A percentile compares a stretch with the other conserved stretches of the same genome.
phyloP scores from a whole-genome alignment of 2,329 filamentous ascomycete genomes.

The Fragosphaeria purpurea region DNA sequence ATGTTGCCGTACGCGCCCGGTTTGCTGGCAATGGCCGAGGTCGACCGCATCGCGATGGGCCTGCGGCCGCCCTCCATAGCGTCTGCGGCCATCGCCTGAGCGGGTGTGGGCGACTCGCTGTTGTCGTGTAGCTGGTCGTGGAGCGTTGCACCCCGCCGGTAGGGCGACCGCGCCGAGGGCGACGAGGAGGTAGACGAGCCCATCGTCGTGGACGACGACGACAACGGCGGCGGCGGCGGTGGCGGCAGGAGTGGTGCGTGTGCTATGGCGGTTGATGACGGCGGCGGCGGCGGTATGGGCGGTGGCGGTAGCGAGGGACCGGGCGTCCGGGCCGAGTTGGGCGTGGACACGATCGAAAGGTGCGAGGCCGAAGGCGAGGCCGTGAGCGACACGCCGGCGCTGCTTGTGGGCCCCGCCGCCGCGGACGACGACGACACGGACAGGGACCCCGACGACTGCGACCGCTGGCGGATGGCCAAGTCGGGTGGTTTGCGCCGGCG shows the following conservation, averaged over 20 bases:
- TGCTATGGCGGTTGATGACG: neutral
- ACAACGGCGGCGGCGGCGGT: neutral
- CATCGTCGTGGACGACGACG: neutral
- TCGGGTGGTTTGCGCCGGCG: constrained; percentile 42
- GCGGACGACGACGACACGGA: constrained; percentile 12
- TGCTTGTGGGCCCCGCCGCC: constrained; percentile 12
- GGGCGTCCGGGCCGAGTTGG: neutral
- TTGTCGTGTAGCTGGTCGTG: constrained; percentile 13
- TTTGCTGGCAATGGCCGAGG: constrained; percentile 38
- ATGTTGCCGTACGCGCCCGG: constrained; percentile 13
- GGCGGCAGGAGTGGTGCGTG: neutral
- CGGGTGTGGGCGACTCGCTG: neutral
- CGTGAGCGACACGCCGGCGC: constrained; percentile 14
- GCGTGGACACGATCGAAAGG: constrained; percentile 8
- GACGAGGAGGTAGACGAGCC: neutral
- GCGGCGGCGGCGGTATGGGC: neutral
- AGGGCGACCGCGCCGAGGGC: constrained; percentile 4
- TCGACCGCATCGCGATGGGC: constrained; percentile 39
- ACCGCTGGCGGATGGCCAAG: constrained; percentile 42
- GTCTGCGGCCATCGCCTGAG: constrained; percentile 12
- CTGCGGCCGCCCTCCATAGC: constrained; percentile 21
- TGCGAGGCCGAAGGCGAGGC: constrained; percentile 14
- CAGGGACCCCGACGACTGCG: constrained; percentile 35
- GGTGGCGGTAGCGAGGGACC: neutral
- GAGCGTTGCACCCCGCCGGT: constrained; percentile 14